Evolutionary conservation across 176 grass and related monocot genomes (phyloP), one percentile per base, ranked within the genome.

Genomic region (Paspalum vaginatum): DNA sequence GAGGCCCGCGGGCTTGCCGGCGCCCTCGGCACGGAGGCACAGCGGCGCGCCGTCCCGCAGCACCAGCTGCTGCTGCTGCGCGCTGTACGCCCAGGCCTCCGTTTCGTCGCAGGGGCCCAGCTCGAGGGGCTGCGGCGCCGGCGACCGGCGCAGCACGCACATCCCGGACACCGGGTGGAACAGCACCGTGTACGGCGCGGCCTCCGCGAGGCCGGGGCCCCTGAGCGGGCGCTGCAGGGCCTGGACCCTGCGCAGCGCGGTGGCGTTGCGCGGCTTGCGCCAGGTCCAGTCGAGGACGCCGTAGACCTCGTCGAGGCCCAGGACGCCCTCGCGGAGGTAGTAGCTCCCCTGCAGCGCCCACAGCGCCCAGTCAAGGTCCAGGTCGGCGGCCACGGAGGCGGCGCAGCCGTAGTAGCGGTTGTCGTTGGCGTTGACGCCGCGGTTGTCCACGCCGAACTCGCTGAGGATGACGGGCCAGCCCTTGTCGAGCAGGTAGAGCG

Each of bases 291-390:
- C 77, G 18, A 98, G 76, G 42, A 93, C 81, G 14, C 92, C 96
- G 79, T 95, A 95, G 13, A 72, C 76, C 90, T 93, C 90, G 41
- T 91, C 92, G 7, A 76, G 78, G 21, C 81, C 92, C 2, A 78
- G 59, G 3, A 76, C 54, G 24, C 95, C 92, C 84, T 95, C 69
- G 12, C 92, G 87, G 51, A 95, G 72, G 55, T 95, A 98, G 83
- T 98, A 98, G 66, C 68, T 95, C 42, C 95, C 92, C 84, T 98
- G 92, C 79, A 98, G 74, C 46, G 90, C 63, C 95, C 95, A 98
- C 25, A 98, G 61, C 62, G 88, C 95, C 95, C 92, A 98, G 78
- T 98, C 95, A 3, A 98, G 85, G 78, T 95, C 95, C 25, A 85
- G 71, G 51, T 93, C 92, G 24, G 92, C 92, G 4, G 79, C 80